A percentile compares a stretch with the other conserved stretches of the same genome.
Conservation (phyloP, 2,329 filamentous ascomycete species). For the Neonectria magnoliae region DNA sequence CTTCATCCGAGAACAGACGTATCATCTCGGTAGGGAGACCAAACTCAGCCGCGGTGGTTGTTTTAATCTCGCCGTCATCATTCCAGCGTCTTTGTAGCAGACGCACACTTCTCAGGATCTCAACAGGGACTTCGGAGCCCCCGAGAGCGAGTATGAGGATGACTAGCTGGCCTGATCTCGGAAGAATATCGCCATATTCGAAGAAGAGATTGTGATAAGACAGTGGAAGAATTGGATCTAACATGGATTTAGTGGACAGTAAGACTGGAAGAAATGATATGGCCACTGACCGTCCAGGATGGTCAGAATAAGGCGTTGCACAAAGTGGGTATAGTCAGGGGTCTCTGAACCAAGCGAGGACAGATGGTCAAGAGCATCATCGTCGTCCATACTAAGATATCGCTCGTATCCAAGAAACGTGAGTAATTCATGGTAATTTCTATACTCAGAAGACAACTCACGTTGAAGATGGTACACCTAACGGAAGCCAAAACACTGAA, state of each 20-base stretch:
- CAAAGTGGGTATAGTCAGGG: slow-evolving; percentile 31
- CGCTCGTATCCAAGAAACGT: slow-evolving; percentile 43
- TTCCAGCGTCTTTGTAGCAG: slow-evolving; percentile 40
- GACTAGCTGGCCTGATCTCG: slow-evolving; percentile 37
- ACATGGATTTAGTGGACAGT: background rate
- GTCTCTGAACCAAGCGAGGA: slow-evolving; percentile 27
- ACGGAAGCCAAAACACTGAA: slow-evolving; percentile 46
- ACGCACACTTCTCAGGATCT: slow-evolving; percentile 36
- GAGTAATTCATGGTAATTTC: background rate
- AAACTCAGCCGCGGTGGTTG: slow-evolving; percentile 33
- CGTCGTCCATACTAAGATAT: slow-evolving; percentile 48
- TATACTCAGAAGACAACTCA: slow-evolving; percentile 26
- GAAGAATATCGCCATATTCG: slow-evolving; percentile 41
- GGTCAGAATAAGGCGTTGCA: slow-evolving; percentile 37
- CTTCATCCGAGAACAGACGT: slow-evolving; percentile 29
- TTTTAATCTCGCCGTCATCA: slow-evolving; percentile 41
- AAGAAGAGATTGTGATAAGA: slow-evolving; percentile 40
- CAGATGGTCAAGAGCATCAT: slow-evolving; percentile 44
- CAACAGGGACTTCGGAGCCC: slow-evolving; percentile 34
- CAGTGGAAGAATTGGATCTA: slow-evolving; percentile 23
- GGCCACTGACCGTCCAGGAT: slow-evolving; percentile 28
- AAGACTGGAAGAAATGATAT: rapidly evolving
- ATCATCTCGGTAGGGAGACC: slow-evolving; percentile 37
- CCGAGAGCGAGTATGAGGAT: slow-evolving; percentile 41
- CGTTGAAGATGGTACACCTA: slow-evolving; percentile 47